phyloP scores from a whole-genome alignment of 305 asterid genomes.

The Rubia balearica region DNA sequence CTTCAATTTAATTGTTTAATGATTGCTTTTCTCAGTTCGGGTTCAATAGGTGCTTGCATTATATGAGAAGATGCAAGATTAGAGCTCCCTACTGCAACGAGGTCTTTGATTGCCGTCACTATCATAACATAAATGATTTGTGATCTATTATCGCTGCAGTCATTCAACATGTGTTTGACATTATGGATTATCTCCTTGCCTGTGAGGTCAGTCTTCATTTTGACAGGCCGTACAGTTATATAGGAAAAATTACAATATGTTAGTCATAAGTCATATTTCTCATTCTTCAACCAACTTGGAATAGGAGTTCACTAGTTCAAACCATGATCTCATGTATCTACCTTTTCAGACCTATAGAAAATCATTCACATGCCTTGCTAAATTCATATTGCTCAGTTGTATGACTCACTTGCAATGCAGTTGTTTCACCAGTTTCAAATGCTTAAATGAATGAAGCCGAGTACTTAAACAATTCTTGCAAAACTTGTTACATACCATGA shows the following conservation, averaged over 20 bases:
- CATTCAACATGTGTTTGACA: too few species aligned
- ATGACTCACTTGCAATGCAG: slow-evolving; percentile 76
- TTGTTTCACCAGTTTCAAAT: slow-evolving; percentile 79
- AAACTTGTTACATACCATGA: background rate
- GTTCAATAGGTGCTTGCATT: too few species aligned
- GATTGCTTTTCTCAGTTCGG: too few species aligned
- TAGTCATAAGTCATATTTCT: slow-evolving; percentile 17
- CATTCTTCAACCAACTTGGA: slow-evolving; percentile 91
- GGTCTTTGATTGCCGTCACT: too few species aligned
- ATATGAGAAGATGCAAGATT: too few species aligned
- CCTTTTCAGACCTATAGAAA: slow-evolving; percentile 84
- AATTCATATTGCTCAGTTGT: slow-evolving; percentile 80
- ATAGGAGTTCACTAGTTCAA: slow-evolving; percentile 88
- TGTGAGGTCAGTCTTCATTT: slow-evolving; percentile 25
- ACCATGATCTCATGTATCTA: slow-evolving; percentile 89
- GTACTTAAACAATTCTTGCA: slow-evolving; percentile 43
- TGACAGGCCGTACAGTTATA: background rate
- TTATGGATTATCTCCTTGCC: too few species aligned
- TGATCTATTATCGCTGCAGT: too few species aligned
- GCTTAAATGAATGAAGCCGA: slow-evolving; percentile 95
- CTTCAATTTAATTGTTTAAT: too few species aligned
- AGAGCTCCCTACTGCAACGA: too few species aligned
- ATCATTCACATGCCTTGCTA: slow-evolving; percentile 65
- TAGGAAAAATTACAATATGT: background rate
- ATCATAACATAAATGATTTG: too few species aligned